Percentiles rank a stretch among this genome's conserved stretches.
Conservation (phyloP, 2,329 filamentous ascomycete species). For the Ceratocystis ficicola region DNA sequence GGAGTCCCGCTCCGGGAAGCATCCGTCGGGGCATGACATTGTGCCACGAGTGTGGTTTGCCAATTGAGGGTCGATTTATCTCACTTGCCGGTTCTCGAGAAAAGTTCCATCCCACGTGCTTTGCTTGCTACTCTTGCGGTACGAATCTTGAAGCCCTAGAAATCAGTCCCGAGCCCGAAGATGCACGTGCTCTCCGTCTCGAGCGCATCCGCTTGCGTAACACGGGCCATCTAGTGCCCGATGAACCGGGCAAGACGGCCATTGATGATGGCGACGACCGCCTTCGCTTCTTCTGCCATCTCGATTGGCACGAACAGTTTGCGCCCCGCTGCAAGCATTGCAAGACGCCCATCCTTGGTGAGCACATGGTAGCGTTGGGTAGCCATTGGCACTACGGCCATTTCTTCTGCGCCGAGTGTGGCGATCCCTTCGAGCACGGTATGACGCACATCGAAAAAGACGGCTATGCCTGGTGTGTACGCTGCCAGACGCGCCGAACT, state of each 20-base stretch:
- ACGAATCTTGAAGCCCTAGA: slow-evolving; percentile 88
- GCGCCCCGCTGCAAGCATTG: slow-evolving; percentile 90
- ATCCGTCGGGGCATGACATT: slow-evolving; percentile 47
- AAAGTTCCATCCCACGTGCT: slow-evolving; percentile 89
- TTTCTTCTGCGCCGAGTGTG: slow-evolving; percentile 98
- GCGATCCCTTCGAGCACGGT: slow-evolving; percentile 73
- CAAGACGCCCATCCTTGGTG: slow-evolving; percentile 89
- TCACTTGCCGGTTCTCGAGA: slow-evolving; percentile 58
- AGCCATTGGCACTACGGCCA: slow-evolving; percentile 95
- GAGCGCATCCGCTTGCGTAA: slow-evolving; percentile 55
- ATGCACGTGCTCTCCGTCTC: slow-evolving; percentile 56
- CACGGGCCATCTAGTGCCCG: slow-evolving; percentile 46
- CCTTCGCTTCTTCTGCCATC: slow-evolving; percentile 84
- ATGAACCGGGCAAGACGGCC: slow-evolving; percentile 51
- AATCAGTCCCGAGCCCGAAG: slow-evolving; percentile 83
- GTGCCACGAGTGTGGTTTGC: slow-evolving; percentile 71
- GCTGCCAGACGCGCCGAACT: slow-evolving; percentile 83
- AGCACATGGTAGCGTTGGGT: slow-evolving; percentile 86
- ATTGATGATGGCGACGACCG: slow-evolving; percentile 61
- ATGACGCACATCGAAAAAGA: slow-evolving; percentile 80
- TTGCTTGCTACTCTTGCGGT: slow-evolving; percentile 75
- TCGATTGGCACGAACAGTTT: slow-evolving; percentile 96
- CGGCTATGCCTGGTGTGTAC: slow-evolving; percentile 92
- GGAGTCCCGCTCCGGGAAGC: slow-evolving; percentile 43
- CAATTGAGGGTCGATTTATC: slow-evolving; percentile 84